Base-by-base conservation (phyloP, 805 yeast genomes). In the Monosporozyma yasuniensis region DNA sequence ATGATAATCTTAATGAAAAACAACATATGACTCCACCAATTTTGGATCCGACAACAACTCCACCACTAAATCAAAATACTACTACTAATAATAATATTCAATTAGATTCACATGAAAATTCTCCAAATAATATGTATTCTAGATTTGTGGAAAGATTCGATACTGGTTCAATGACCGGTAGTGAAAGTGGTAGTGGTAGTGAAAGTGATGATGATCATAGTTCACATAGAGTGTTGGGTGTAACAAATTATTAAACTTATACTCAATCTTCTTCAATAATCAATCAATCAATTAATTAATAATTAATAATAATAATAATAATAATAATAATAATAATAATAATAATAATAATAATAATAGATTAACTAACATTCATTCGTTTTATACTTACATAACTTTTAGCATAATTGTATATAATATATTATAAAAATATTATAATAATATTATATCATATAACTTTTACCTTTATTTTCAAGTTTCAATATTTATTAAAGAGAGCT, bases 81-180 rank as follows among this genome's bases (percentile, higher is more conserved):
- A 42, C n/a, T n/a, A 42, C 18, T 30, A 28, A 43, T 43, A 43
- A 28, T 43, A 45, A 45, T 45, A 37, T 34, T 45, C 42, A 12
- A 27, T 39, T 27, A 3, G 27, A 34, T 44, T 23, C 30, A 9
- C 21, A 21, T 28, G 48, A 46, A 21, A 27, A 28, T 12, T 37
- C 28, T 23, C 27, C 34, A 27, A 38, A 28, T 46, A 28, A 46
- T 27, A 38, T 25, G 23, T 25, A 39, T 14, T 18, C 41, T 39
- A 38, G 41, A 16, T 46, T 38, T 21, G 43, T 43, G 9, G 35
- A 28, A 16, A 43, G 35, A 28, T 30, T 19, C 9, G 25, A 44
- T 22, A 32, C 35, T 14, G 25, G 18, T 21, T 23, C 27, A 12
- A 27, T 30, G 8, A 32, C 23, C n/a, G 39, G 23, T 32, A 28